Evolutionary conservation across 2,329 filamentous ascomycete species (phyloP), one percentile per base, ranked within the genome.

Genomic region (Exophiala calicioides): DNA sequence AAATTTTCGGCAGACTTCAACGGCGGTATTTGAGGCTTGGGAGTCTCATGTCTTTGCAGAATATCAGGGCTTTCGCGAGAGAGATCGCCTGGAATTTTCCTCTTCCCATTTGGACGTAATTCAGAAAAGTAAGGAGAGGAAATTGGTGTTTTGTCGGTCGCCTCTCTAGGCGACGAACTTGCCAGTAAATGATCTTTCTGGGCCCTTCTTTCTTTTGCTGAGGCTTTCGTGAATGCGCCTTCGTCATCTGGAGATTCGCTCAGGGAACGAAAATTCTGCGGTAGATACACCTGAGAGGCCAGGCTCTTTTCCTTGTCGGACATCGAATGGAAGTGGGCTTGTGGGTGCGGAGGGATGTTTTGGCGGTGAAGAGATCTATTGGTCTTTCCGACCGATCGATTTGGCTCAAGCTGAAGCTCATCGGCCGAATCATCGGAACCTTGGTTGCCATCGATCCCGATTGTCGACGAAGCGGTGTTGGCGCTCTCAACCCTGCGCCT

Each of bases 51-150:
- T 7, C 33, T 26, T 15, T 53, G 53, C 10, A 56, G 24, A 5
- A 29, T 47, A 49, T 56, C 53, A 15, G 53, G 53, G 19, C 53
- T 56, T 12, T 48, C 40, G 12, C 26, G 36, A 12, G 19, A 16
- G 5, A 26, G 30, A 10, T n/a, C 31, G 18, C 32, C 26, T 15
- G 7, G 23, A 10, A 23, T 30, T 19, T 27, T 19, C 9, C 24
- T 15, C 29, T 26, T 35, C 31, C 18, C 18, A 10, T 30, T 24
- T 18, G 19, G 13, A 16, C 21, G 19, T 3, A 19, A 18, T 26
- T 20, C 15, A n/a, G 12, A 13, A 42, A 54, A 46, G 29, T 47
- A 54, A 13, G 39, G 47, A 7, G 51, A 51, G 16, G 27, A 5
- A 13, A 32, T n/a, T n/a, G 18, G 13, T 19, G 13, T 9, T 18